Evolutionary conservation across 352 stramenopile species (phyloP).

Genomic region (Aphanomyces astaci): DNA sequence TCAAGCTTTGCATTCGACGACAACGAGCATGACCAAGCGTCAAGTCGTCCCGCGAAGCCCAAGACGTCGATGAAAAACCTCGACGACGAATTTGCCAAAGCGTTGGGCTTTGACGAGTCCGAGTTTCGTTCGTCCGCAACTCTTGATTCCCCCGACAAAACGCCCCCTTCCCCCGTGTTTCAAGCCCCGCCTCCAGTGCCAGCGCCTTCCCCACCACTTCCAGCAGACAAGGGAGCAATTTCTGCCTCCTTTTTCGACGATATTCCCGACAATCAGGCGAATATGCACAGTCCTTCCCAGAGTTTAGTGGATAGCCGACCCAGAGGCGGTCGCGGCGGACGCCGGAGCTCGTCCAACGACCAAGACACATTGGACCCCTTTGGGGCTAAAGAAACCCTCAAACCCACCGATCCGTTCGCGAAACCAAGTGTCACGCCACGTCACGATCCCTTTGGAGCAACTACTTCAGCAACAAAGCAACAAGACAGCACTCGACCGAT

Average conservation of each 20-base stretch:
- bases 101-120: conserved; percentile 21
- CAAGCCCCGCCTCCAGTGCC: background rate
- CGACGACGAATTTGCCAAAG: conserved; percentile 20
- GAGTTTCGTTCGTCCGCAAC: conserved; percentile 8
- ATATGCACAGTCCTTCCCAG: background rate
- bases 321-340: background rate
- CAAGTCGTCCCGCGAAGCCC: background rate
- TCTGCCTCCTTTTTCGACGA: conserved; percentile 19
- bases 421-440: background rate
- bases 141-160: background rate
- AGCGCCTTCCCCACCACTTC: background rate
- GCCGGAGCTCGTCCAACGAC: background rate
- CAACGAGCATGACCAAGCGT: background rate
- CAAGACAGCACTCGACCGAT: background rate
- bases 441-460: background rate
- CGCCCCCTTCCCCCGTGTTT: background rate
- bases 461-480: background rate
- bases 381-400: too few relatives aligned
- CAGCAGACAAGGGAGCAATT: background rate
- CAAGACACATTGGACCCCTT: too few relatives aligned
- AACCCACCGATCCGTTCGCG: conserved; percentile 9
- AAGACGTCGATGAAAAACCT: conserved; percentile 20
- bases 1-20: background rate
- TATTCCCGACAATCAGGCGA: background rate
- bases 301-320: background rate